Percentiles rank a stretch among this genome's conserved stretches.
Conservation (phyloP, 2,329 filamentous ascomycete species). For the Nigrospora sphaerica region DNA sequence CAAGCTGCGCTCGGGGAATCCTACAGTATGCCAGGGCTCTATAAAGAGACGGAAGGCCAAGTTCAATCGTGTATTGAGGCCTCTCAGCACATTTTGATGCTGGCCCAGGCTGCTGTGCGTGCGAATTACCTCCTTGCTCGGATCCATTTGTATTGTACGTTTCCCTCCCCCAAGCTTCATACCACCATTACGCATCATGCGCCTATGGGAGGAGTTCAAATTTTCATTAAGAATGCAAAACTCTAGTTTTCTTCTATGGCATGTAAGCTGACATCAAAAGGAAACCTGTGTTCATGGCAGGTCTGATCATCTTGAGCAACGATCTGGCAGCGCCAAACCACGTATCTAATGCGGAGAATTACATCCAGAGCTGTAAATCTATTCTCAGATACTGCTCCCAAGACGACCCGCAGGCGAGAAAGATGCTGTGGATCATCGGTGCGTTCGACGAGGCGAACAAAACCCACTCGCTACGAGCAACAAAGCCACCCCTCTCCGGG, state of each 20-base stretch:
- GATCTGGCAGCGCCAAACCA: slow-evolving; percentile 44
- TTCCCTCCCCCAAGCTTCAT: neutral
- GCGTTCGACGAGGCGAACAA: slow-evolving; percentile 37
- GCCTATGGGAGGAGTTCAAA: no score
- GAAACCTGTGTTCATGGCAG: slow-evolving; percentile 49
- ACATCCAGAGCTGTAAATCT: slow-evolving; percentile 34
- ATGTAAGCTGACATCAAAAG: slow-evolving; percentile 21
- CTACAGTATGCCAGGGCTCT: slow-evolving; percentile 18
- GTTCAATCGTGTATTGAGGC: slow-evolving; percentile 44
- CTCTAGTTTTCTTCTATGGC: neutral
- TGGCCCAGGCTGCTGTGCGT: slow-evolving; percentile 38
- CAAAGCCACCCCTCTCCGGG: slow-evolving; percentile 16
- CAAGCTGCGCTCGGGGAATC: slow-evolving; percentile 15
- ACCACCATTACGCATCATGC: neutral
- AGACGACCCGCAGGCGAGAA: slow-evolving; percentile 39
- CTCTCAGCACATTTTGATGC: slow-evolving; percentile 40
- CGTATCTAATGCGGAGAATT: slow-evolving; percentile 31
- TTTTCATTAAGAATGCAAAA: no score
- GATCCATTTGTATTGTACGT: slow-evolving; percentile 37
- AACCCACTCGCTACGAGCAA: slow-evolving; percentile 13
- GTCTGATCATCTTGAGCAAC: slow-evolving; percentile 48
- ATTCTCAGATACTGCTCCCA: slow-evolving; percentile 42
- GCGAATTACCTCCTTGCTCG: slow-evolving; percentile 37
- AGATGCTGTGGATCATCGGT: slow-evolving; percentile 41
- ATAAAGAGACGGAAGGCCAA: slow-evolving; percentile 33